A percentile compares a stretch with the other conserved stretches of the same genome.
phyloP scores from a whole-genome alignment of 805 yeast species.

The Citeromyces nyonsensis region DNA sequence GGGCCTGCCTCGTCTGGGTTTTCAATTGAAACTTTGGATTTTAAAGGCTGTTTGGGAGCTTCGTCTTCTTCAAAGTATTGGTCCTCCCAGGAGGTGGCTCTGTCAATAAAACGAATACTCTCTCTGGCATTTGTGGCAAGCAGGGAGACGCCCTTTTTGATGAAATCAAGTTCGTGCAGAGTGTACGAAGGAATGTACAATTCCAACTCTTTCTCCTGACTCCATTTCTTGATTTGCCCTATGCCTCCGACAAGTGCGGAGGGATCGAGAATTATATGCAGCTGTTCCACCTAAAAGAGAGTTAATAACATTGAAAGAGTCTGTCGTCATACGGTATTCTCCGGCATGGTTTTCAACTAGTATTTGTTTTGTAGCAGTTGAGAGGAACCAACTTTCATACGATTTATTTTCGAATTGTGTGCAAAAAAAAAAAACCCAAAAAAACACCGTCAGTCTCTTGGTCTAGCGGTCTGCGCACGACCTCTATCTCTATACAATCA shows the following conservation, averaged over 20 bases:
- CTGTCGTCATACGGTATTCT: background rate
- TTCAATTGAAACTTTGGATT: slow-evolving; percentile 7
- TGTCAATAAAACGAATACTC: slow-evolving; percentile 46
- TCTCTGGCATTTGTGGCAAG: slow-evolving; percentile 52
- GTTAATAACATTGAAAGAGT: too few relatives aligned
- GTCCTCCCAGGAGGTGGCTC: slow-evolving; percentile 8
- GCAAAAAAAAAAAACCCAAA: slow-evolving; percentile 1
- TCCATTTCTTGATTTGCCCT: slow-evolving; percentile 55
- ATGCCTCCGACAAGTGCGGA: slow-evolving; percentile 56
- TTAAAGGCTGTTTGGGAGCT: slow-evolving; percentile 1
- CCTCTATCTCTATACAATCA: background rate
- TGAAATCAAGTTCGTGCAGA: slow-evolving; percentile 41
- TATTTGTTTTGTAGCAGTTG: background rate
- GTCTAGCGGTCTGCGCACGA: too few relatives aligned
- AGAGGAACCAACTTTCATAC: background rate
- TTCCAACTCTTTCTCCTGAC: slow-evolving; percentile 19
- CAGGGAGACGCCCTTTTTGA: slow-evolving; percentile 35
- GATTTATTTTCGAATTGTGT: background rate
- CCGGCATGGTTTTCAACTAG: background rate
- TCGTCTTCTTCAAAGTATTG: slow-evolving; percentile 1
- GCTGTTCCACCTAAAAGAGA: slow-evolving; percentile 1
- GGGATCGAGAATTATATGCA: slow-evolving; percentile 43
- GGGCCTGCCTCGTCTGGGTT: slow-evolving; percentile 29
- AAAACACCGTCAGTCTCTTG: background rate
- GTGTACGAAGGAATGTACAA: slow-evolving; percentile 42